phyloP scores from a whole-genome alignment of 176 grass and related monocot species.

The Triticum dicoccoides region DNA sequence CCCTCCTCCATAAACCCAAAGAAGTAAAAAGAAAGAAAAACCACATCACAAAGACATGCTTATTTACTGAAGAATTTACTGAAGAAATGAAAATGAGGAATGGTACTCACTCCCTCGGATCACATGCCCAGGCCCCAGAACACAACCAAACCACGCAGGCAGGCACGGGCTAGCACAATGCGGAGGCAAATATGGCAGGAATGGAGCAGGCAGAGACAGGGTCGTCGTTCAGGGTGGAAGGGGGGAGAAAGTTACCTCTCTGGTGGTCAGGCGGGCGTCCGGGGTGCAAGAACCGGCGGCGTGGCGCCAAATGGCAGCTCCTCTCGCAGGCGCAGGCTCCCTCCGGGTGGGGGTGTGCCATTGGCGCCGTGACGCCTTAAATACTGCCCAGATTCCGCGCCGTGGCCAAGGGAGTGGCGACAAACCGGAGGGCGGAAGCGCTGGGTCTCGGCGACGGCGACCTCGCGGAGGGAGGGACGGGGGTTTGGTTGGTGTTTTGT shows the following conservation, averaged over 20 bases:
- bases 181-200: conserved; percentile 4
- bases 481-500: not conserved
- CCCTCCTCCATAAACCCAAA: not conserved
- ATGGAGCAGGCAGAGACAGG: not conserved
- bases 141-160: not conserved
- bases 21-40: not conserved
- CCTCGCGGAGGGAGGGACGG: not conserved
- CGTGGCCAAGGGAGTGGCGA: conserved; percentile 24
- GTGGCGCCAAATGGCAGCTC: conserved; percentile 42
- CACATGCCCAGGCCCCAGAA: not conserved
- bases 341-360: conserved; percentile 14
- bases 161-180: conserved; percentile 1
- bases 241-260: not conserved
- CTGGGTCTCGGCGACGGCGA: conserved; percentile 27
- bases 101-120: not conserved
- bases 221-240: not conserved
- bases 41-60: not conserved
- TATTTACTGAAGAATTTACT: not conserved
- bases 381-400: conserved; percentile 27
- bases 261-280: not conserved
- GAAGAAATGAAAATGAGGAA: not conserved
- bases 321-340: not conserved
- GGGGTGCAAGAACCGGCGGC: not conserved
- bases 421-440: not conserved
- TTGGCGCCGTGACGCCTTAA: conserved; percentile 38